These are phyloP conservation scores for Saccharum spontaneum DNA, from an alignment of 176 grass and related monocot genomes.

Conservation along the genomic window DNA sequence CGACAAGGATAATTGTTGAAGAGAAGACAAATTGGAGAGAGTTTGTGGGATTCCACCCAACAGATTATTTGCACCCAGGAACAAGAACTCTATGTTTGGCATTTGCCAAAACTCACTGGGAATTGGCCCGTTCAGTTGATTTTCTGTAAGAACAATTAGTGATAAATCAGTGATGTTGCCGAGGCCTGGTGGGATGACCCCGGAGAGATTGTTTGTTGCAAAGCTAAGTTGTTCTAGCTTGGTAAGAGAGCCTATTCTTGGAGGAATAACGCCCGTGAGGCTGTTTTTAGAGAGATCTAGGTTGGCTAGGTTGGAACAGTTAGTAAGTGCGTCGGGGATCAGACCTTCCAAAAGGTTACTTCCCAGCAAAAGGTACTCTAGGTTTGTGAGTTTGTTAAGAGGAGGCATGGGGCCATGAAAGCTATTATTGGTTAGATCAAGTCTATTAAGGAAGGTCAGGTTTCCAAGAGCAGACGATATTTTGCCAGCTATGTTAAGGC, in stretches of 20 bases:
- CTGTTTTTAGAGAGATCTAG: neutral
- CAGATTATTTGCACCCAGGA: accelerated
- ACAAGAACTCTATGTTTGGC: neutral
- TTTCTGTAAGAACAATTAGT: accelerated
- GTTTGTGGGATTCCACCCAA: neutral
- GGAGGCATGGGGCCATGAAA: neutral
- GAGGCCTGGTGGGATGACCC: conserved; percentile 13
- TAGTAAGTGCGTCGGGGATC: neutral
- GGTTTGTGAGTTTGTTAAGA: neutral
- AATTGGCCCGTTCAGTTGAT: neutral
- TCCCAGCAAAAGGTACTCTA: accelerated
- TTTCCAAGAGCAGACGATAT: neutral
- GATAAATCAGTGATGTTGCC: neutral
- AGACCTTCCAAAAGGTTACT: neutral
- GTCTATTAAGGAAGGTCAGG: neutral
- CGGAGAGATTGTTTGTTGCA: neutral
- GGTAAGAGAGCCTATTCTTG: neutral
- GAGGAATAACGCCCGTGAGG: no score
- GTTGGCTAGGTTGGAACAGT: neutral
- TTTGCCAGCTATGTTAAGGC: neutral
- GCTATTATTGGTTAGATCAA: neutral
- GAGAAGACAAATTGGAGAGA: neutral
- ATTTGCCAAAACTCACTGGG: neutral
- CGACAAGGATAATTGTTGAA: neutral
- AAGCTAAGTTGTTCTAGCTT: neutral